These are phyloP conservation scores for Syzygium malaccense DNA, from an alignment of 441 rosid genomes.

Conservation along the genomic window DNA sequence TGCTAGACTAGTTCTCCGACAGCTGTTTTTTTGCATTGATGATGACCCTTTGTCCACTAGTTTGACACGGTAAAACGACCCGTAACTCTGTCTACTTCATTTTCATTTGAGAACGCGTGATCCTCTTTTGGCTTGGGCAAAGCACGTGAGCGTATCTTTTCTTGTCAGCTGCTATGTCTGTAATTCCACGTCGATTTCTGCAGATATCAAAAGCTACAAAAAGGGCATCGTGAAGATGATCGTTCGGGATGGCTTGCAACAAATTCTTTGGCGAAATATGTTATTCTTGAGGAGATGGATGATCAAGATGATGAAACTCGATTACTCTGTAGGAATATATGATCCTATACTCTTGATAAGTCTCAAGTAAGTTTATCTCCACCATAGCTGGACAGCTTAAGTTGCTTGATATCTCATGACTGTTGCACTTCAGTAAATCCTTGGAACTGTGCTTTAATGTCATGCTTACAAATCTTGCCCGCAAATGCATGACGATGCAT, in stretches of 20 bases:
- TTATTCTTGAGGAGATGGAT: constrained; percentile 8
- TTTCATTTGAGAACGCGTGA: too few relatives aligned
- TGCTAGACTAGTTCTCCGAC: too few relatives aligned
- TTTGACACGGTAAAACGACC: too few relatives aligned
- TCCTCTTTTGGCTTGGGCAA: too few relatives aligned
- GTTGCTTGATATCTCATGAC: neutral
- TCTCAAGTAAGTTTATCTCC: neutral
- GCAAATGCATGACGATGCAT: neutral
- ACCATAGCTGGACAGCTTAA: neutral
- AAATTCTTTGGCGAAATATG: neutral
- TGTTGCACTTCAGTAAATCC: neutral
- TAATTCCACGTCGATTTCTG: neutral
- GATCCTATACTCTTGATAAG: neutral
- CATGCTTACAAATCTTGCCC: neutral
- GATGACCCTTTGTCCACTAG: too few relatives aligned
- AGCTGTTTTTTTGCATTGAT: too few relatives aligned
- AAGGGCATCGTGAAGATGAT: neutral
- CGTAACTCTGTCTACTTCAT: too few relatives aligned
- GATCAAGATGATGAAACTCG: constrained; percentile 3
- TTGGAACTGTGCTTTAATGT: neutral
- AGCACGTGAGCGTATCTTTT: too few relatives aligned
- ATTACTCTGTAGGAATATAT: neutral
- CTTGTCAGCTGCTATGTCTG: too few relatives aligned
- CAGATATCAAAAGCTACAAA: constrained; percentile 6
- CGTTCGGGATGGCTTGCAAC: neutral